phyloP scores from a whole-genome alignment of 257 asterid species.

The Capsicum chinense region DNA sequence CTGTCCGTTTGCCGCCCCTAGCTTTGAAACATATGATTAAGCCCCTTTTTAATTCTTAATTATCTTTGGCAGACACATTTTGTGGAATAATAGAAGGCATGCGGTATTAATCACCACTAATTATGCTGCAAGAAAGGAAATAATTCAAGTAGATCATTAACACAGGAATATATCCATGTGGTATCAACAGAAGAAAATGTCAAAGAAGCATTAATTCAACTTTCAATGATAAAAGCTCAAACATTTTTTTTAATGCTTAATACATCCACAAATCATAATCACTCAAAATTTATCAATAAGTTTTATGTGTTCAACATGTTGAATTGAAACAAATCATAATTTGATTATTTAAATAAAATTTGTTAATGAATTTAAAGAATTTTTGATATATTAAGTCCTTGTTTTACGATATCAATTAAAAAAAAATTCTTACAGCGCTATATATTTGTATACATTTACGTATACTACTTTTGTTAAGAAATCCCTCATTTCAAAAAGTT shows the following conservation, averaged over 20 bases:
- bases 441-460: too few species aligned
- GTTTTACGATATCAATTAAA: too few species aligned
- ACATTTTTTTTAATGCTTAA: not conserved
- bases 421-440: too few species aligned
- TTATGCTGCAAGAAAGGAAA: not conserved
- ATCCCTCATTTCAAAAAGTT: too few species aligned
- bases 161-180: constrained; percentile 5
- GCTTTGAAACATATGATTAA: not conserved
- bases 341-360: too few species aligned
- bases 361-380: too few species aligned
- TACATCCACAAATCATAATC: too few species aligned
- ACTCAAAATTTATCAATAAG: too few species aligned
- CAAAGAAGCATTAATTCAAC: not conserved
- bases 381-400: too few species aligned
- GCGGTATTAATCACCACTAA: constrained; percentile 9
- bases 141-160: not conserved
- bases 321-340: too few species aligned
- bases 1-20: not conserved
- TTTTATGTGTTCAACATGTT: too few species aligned
- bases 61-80: not conserved
- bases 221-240: not conserved
- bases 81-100: not conserved
- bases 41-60: not conserved
- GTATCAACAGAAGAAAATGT: not conserved
- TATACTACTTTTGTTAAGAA: too few species aligned